phyloP scores from a whole-genome alignment of 1,139 yeast genomes.

The Nakaseomyces nivariensis region DNA sequence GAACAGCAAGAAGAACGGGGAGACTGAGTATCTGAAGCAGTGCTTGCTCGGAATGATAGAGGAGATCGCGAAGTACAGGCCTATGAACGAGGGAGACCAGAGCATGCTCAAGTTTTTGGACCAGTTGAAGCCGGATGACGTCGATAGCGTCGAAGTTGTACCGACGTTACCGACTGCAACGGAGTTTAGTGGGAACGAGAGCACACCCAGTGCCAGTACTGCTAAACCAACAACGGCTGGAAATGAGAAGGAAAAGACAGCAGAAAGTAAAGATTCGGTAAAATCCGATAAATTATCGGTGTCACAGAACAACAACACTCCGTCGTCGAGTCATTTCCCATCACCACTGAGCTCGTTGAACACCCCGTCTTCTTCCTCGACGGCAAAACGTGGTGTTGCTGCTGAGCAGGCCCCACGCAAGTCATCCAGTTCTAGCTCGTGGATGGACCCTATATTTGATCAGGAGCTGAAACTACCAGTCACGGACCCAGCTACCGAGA shows the following conservation, averaged over 20 bases:
- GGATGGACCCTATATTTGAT: conserved; percentile 3
- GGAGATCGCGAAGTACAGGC: conserved; percentile 61
- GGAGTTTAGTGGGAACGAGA: neutral
- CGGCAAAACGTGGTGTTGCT: neutral
- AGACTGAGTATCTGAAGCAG: conserved; percentile 60
- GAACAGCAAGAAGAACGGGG: conserved; percentile 52
- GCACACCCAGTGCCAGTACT: neutral
- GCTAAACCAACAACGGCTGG: no score
- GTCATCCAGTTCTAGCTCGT: neutral
- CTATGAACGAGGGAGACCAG: conserved; percentile 11
- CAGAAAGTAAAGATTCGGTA: neutral
- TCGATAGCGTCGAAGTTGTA: neutral
- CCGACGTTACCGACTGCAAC: neutral
- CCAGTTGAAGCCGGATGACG: neutral
- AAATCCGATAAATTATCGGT: neutral
- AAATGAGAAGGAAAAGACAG: no score
- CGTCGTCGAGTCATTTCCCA: neutral
- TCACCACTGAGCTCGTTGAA: neutral
- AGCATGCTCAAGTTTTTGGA: neutral
- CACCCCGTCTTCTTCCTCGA: neutral
- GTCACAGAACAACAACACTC: neutral
- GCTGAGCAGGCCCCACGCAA: no score
- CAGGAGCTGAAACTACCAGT: neutral
- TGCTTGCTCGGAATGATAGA: conserved; percentile 67
- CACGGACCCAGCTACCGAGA: neutral